A percentile compares a stretch with the other conserved stretches of the same genome.
These are phyloP conservation scores for Akanthomyces muscarius DNA, from an alignment of 2,329 filamentous ascomycete genomes.

Conservation along the genomic window DNA sequence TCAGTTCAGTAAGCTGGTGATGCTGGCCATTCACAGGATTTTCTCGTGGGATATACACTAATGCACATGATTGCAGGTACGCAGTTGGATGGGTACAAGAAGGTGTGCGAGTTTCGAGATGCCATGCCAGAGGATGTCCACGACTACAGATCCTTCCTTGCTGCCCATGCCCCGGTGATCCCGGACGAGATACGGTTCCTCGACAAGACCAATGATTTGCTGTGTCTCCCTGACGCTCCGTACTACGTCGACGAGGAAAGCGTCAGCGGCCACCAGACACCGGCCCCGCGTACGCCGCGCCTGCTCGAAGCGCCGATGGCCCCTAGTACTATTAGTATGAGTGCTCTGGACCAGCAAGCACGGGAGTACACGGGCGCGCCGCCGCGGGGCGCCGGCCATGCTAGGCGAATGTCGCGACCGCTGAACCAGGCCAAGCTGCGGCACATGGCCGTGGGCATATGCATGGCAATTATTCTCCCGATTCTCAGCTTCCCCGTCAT, in stretches of 20 bases:
- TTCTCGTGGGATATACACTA: neutral
- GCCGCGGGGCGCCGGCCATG: neutral
- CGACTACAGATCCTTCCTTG: conserved; percentile 51
- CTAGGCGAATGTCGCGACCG: neutral
- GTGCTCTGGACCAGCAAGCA: neutral
- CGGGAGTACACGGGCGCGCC: neutral
- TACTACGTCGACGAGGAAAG: conserved; percentile 5
- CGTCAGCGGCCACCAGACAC: neutral
- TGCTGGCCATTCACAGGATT: neutral
- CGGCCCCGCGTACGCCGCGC: neutral
- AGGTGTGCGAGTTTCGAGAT: neutral
- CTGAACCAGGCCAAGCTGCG: neutral
- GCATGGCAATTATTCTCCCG: conserved; percentile 46
- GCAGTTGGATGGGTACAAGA: conserved; percentile 1
- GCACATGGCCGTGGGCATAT: conserved; percentile 22
- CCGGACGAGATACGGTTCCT: conserved; percentile 59
- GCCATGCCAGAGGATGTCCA: conserved; percentile 27
- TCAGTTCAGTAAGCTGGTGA: conserved; percentile 58
- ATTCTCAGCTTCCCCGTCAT: conserved; percentile 57
- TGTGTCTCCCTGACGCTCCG: conserved; percentile 33
- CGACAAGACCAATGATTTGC: conserved; percentile 49
- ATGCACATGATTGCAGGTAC: conserved; percentile 47
- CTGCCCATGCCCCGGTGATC: conserved; percentile 50
- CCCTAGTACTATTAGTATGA: neutral
- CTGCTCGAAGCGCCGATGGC: conserved; percentile 4